Evolutionary conservation across 129 eudicot species (phyloP).

Genomic region (Mikania micrantha): DNA sequence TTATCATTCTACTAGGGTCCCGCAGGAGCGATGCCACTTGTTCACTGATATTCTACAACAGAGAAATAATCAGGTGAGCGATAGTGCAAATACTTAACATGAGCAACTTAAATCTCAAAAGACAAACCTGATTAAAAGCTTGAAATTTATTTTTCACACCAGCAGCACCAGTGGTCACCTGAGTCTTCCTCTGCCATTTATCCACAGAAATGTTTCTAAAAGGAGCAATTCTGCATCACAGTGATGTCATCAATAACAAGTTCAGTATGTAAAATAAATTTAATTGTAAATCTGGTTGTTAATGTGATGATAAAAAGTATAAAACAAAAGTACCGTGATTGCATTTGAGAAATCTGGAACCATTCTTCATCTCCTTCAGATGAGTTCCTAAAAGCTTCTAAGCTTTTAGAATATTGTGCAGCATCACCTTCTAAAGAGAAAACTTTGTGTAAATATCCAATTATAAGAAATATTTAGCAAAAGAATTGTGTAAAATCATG

Average conservation of each 20-base stretch:
- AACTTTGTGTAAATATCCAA: background rate
- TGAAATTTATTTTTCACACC: conserved; percentile 62
- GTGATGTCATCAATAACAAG: background rate
- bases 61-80: background rate
- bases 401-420: conserved; percentile 25
- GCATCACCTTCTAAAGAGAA: conserved; percentile 25
- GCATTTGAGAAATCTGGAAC: conserved; percentile 72
- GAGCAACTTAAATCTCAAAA: background rate
- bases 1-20: conserved; percentile 90
- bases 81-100: background rate
- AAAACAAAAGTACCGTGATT: conserved; percentile 56
- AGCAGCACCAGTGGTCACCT: conserved; percentile 77
- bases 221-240: conserved; percentile 39
- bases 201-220: conserved; percentile 73
- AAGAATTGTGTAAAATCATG: background rate
- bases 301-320: background rate
- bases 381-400: conserved; percentile 29
- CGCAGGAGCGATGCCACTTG: conserved; percentile 92
- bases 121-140: conserved; percentile 75
- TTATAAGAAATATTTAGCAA: background rate
- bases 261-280: background rate
- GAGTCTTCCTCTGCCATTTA: conserved; percentile 92
- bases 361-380: conserved; percentile 64
- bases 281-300: background rate
- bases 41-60: conserved; percentile 63